Conservation (phyloP, 164 flowering plant species). For the Stephania yunnanensis region DNA sequence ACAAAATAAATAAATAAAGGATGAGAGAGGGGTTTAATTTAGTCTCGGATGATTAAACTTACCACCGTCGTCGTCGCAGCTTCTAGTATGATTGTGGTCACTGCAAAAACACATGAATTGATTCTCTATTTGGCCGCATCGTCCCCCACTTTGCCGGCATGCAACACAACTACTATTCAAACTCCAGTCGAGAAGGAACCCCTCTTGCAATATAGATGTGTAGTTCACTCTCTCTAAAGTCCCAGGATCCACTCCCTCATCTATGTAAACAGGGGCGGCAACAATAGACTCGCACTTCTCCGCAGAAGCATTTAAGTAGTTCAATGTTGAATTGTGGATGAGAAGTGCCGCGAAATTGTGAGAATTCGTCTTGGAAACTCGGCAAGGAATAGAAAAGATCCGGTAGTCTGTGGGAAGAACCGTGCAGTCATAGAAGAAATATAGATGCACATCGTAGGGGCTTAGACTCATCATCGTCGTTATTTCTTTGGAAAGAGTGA, state of each 20-base stretch:
- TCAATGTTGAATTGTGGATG: conserved; percentile 23
- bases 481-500: conserved; percentile 20
- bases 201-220: conserved; percentile 24
- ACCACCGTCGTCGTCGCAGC: conserved; percentile 19
- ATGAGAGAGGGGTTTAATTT: too few relatives aligned
- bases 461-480: conserved; percentile 16
- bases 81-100: conserved; percentile 27
- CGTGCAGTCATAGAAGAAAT: conserved; percentile 41
- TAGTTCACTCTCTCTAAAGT: conserved; percentile 16
- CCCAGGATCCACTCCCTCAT: background rate
- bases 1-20: too few relatives aligned
- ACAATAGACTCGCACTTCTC: conserved; percentile 28
- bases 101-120: conserved; percentile 39
- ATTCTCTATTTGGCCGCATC: conserved; percentile 35
- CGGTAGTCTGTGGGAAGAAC: background rate
- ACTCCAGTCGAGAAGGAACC: conserved; percentile 44
- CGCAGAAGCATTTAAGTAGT: conserved; percentile 18
- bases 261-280: conserved; percentile 27
- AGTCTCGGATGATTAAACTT: conserved; percentile 3
- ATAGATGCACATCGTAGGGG: conserved; percentile 20
- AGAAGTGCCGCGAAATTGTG: conserved; percentile 31
- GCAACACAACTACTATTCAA: conserved; percentile 30
- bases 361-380: conserved; percentile 11
- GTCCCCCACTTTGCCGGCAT: conserved; percentile 35
- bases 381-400: conserved; percentile 20